Percentiles rank a stretch among this genome's conserved stretches.
These are phyloP conservation scores for Halophytophthora polymorphica DNA, from an alignment of 352 stramenopile genomes.

Conservation along the genomic window DNA sequence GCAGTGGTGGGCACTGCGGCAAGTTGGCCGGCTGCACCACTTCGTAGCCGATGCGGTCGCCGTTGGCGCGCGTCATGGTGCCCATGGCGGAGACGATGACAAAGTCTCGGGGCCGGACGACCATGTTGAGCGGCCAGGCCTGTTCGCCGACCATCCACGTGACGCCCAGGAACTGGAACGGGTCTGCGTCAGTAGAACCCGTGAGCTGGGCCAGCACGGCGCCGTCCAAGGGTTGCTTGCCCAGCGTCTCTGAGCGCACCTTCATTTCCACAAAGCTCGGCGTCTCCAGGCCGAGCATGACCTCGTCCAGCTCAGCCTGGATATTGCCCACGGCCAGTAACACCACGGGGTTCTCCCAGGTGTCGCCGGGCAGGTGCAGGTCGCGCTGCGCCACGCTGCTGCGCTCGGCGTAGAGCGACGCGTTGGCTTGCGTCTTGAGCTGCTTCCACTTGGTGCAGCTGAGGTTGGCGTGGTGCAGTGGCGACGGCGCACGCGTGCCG, in stretches of 20 bases:
- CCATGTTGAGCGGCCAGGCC: constrained; percentile 17
- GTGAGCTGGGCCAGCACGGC: constrained; percentile 30
- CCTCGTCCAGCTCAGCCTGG: constrained; percentile 14
- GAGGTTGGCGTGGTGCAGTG: constrained; percentile 15
- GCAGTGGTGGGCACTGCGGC: constrained; percentile 11
- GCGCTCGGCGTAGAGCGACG: constrained; percentile 21
- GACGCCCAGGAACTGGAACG: constrained; percentile 30
- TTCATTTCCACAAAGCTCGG: constrained; percentile 4
- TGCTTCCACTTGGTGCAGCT: constrained; percentile 25
- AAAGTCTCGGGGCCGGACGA: constrained; percentile 26
- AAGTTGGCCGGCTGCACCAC: constrained; percentile 32
- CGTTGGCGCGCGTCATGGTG: constrained; percentile 22
- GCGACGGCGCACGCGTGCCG: not conserved
- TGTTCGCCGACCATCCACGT: constrained; percentile 34
- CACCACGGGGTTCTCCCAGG: constrained; percentile 20
- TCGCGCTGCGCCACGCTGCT: constrained; percentile 6
- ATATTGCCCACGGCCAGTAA: constrained; percentile 15
- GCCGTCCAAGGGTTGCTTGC: constrained; percentile 27
- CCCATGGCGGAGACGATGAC: constrained; percentile 35
- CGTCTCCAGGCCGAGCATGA: constrained; percentile 20
- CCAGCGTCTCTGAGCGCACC: constrained; percentile 21
- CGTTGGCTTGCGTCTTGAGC: constrained; percentile 15
- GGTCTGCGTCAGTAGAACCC: constrained; percentile 21
- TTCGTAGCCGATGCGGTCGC: constrained; percentile 29
- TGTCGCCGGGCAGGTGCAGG: constrained; percentile 16